Evolutionary conservation across 2,329 filamentous ascomycete species (phyloP).

Genomic region (Aspergillus alliaceus): DNA sequence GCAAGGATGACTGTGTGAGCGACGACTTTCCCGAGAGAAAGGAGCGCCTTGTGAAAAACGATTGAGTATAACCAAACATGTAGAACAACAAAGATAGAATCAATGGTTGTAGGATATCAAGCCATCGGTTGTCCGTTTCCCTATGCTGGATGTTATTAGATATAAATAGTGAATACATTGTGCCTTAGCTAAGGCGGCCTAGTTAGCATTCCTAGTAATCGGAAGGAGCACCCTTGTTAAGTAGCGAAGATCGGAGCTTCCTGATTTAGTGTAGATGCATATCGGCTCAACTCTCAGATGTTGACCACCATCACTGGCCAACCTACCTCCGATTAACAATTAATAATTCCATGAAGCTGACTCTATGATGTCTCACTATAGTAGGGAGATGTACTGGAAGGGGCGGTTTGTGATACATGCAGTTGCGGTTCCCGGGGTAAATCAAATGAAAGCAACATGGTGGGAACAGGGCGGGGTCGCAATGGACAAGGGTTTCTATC

Average conservation of each 20-base stretch:
- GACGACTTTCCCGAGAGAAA: neutral
- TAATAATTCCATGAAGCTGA: neutral
- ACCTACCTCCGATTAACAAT: neutral
- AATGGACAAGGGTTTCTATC: neutral
- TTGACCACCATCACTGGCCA: neutral
- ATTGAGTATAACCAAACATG: neutral
- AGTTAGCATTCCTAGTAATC: neutral
- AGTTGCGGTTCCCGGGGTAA: neutral
- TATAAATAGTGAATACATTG: too few species aligned
- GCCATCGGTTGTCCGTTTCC: neutral
- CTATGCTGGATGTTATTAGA: neutral
- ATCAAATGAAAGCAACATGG: too few species aligned
- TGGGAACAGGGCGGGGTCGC: too few species aligned
- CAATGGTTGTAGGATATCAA: neutral
- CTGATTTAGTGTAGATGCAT: neutral
- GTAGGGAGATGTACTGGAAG: neutral
- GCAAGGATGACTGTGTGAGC: neutral
- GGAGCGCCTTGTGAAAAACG: neutral
- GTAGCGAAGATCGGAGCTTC: neutral
- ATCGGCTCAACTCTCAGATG: neutral
- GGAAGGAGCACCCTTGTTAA: neutral
- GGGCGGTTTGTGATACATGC: neutral
- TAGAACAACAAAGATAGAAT: neutral
- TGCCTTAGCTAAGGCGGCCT: neutral
- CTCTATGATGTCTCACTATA: neutral